Percentiles rank a stretch among this genome's conserved stretches.
Conservation (phyloP, 371 early-diverging fungal genomes). For the Sporodiniella umbellata region DNA sequence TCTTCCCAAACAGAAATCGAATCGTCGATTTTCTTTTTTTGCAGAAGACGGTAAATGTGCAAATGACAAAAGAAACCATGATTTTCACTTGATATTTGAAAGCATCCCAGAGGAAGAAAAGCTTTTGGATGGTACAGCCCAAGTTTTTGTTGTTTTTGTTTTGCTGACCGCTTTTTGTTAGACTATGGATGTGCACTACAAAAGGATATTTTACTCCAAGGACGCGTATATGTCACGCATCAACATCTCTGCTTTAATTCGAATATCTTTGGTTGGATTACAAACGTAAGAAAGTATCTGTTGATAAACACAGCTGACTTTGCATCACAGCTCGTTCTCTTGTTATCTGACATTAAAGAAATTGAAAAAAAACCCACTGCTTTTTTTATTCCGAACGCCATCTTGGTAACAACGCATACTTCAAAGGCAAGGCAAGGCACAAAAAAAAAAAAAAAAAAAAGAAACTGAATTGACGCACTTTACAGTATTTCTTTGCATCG, state of each 20-base stretch:
- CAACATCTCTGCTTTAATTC: constrained; percentile 90
- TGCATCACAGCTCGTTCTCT: constrained; percentile 64
- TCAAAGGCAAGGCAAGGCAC: constrained; percentile 45
- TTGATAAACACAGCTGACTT: background rate
- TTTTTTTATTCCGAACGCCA: constrained; percentile 84
- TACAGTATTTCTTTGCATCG: constrained; percentile 75
- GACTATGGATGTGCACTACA: constrained; percentile 92
- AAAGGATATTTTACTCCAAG: constrained; percentile 91
- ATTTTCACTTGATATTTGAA: constrained; percentile 55
- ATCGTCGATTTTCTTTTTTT: background rate
- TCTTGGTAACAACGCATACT: constrained; percentile 70
- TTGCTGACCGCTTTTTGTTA: no score
- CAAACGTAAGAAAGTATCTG: constrained; percentile 52
- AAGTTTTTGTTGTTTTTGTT: no score
- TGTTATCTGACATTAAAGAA: constrained; percentile 76
- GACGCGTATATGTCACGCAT: constrained; percentile 85
- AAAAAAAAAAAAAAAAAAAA: background rate
- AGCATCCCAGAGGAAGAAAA: constrained; percentile 54
- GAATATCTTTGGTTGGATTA: constrained; percentile 97
- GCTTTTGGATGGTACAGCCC: constrained; percentile 48
- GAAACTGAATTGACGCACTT: background rate
- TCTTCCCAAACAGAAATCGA: background rate
- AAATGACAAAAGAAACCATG: constrained; percentile 43
- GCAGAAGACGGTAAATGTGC: constrained; percentile 5
- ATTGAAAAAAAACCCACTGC: constrained; percentile 82